These are phyloP conservation scores for Vachellia collinsii DNA, from an alignment of 306 rosid species.

Conservation along the genomic window DNA sequence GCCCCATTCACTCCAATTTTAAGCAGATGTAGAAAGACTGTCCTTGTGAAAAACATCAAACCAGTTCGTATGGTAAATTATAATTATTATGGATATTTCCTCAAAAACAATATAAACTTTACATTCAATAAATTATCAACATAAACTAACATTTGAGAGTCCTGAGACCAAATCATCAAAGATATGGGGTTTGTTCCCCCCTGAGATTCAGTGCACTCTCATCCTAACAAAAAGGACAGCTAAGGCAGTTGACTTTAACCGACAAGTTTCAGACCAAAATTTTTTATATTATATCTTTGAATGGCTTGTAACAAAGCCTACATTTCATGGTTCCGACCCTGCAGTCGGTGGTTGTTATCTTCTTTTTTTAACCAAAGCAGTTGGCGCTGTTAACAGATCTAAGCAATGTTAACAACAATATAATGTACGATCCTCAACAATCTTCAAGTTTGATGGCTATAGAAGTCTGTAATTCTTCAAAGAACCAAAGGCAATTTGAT, in stretches of 20 bases:
- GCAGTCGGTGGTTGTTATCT: neutral
- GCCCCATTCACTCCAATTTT: no score
- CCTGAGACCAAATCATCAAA: constrained; percentile 8
- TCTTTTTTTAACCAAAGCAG: neutral
- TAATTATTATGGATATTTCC: no score
- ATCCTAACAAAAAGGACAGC: constrained; percentile 4
- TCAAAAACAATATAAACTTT: no score
- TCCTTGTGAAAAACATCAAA: no score
- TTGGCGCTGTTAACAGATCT: neutral
- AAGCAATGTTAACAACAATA: neutral
- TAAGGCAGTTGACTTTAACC: neutral
- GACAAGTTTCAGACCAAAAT: constrained; percentile 8
- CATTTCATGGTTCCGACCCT: neutral
- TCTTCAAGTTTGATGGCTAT: neutral
- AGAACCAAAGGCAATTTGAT: constrained; percentile 12
- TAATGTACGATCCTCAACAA: neutral
- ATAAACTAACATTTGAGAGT: neutral
- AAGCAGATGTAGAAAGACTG: no score
- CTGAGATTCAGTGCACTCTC: neutral
- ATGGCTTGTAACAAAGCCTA: neutral
- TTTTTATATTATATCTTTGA: neutral
- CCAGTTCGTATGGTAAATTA: no score
- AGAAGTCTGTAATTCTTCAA: constrained; percentile 11
- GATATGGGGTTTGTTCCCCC: neutral
- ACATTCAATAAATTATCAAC: no score